Percentiles rank a stretch among this genome's conserved stretches.
Conservation (phyloP, 148 eudicot species). For the Camellia sinensis region DNA sequence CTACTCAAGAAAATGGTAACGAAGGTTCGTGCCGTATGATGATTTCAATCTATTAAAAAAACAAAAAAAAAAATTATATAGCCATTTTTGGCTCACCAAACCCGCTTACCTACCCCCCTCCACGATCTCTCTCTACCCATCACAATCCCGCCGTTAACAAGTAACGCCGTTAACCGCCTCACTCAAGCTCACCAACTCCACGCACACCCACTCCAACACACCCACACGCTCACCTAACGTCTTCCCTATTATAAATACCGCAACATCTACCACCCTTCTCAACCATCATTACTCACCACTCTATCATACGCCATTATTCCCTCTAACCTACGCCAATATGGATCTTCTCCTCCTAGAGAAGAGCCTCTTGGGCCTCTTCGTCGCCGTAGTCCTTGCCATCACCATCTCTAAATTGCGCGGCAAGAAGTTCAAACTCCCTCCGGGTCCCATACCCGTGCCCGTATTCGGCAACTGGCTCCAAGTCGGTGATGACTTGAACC, state of each 20-base stretch:
- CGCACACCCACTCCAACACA: background rate
- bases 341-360: slow-evolving; percentile 66
- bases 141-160: slow-evolving; percentile 5
- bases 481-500: slow-evolving; percentile 77
- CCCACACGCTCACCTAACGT: background rate
- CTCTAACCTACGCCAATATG: slow-evolving; percentile 19
- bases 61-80: no score
- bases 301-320: background rate
- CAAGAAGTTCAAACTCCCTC: slow-evolving; percentile 56
- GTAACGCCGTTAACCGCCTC: slow-evolving; percentile 3
- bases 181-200: background rate
- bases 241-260: background rate
- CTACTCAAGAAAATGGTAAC: no score
- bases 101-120: slow-evolving; percentile 15
- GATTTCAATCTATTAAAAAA: no score
- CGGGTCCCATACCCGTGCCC: slow-evolving; percentile 69
- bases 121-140: background rate
- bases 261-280: background rate
- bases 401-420: slow-evolving; percentile 49
- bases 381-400: slow-evolving; percentile 39
- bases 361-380: slow-evolving; percentile 45
- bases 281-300: background rate
- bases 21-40: no score
- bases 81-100: background rate
- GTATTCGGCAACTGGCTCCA: slow-evolving; percentile 84